A percentile compares a stretch with the other conserved stretches of the same genome.
Conservation (phyloP, 306 rosid genomes). For the Aeschynomene evenia region DNA sequence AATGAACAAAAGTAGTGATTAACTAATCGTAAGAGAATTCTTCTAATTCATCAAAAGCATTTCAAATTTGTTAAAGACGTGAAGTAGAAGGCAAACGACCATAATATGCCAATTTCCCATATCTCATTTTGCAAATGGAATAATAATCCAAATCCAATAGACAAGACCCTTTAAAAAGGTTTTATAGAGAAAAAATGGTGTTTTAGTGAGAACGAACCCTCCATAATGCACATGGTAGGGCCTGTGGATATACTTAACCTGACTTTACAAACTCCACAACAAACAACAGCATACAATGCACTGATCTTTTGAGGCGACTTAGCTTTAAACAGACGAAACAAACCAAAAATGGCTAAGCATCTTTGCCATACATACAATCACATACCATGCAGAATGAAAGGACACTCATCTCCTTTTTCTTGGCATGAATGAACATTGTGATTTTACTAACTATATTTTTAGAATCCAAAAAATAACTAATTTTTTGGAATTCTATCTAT, state of each 20-base stretch:
- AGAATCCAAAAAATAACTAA: no score
- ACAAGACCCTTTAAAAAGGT: background rate
- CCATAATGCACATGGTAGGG: constrained; percentile 30
- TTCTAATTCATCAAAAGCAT: background rate
- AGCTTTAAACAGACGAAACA: background rate
- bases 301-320: background rate
- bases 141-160: background rate
- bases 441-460: no score
- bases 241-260: background rate
- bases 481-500: no score
- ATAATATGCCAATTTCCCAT: background rate
- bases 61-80: background rate
- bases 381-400: constrained; percentile 1
- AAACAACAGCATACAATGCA: background rate
- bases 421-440: constrained; percentile 10
- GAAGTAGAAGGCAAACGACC: constrained; percentile 27
- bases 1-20: no score
- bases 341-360: constrained; percentile 9
- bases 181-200: background rate
- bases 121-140: background rate
- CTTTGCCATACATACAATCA: background rate
- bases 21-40: background rate
- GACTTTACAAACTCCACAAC: background rate
- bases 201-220: background rate
- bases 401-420: background rate